Evolutionary conservation across 2,329 filamentous ascomycete species (phyloP), one percentile per base, ranked within the genome.

Genomic region (Fusarium tuaranense): DNA sequence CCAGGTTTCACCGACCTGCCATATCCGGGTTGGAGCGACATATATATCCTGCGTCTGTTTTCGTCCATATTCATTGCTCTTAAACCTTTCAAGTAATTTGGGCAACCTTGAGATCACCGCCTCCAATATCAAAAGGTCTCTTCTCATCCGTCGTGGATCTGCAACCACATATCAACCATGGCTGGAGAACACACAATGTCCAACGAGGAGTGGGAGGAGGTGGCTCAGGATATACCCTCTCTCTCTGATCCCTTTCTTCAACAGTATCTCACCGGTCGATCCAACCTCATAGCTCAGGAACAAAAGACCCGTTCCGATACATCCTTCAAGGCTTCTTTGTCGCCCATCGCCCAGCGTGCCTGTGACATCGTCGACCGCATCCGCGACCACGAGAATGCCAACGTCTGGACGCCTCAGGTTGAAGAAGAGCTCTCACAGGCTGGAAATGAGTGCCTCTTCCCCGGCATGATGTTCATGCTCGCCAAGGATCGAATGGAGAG

Each of bases 401-500:
- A 90, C 4, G 86, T 96, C 69, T 98, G 95, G 95, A 95, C 92
- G 12, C 87, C 89, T 36, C 88, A 90, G 55, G 90, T 93, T 60
- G 93, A 96, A 78, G 92, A 95, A 79, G 87, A 87, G 53, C 85
- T 95, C 4, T 91, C 92, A 5, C 88, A 89, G 73, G 84, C 90
- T 66, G 85, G 83, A n/a, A 82, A 91, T 76, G 88, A 90, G 70
- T 90, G 91, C 75, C 86, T 96, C 61, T 94, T 93, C 80, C 95
- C 95, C 1, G 95, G 95, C 13, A 97, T 98, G 93, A 97, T 97
- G 93, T 98, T 98, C 83, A 92, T 90, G 39, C 88, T 96, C 39
- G 95, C 95, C 76, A 96, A 95, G 82, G 89, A 92, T n/a, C 90
- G 91, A 41, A 97, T 98, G 91, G 94, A 97, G 83, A 87, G 88